Base-by-base conservation (phyloP, 1,284 basidiomycete genomes). In the Ustilago bromivora region DNA sequence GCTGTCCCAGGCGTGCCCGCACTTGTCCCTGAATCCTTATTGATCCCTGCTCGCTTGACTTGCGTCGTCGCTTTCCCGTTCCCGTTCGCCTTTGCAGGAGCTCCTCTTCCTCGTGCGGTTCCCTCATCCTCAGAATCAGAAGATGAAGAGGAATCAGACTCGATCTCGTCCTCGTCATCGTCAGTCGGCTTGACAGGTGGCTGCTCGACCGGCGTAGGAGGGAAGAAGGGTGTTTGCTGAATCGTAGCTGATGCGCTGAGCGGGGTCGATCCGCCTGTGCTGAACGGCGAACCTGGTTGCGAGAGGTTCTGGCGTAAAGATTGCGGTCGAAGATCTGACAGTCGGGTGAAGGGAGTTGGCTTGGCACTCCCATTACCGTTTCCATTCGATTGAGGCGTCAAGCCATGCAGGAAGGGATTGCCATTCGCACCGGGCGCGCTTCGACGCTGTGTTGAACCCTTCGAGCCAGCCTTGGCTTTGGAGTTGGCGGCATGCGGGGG, bases 301-400 rank as follows among this genome's bases (percentile, higher is more conserved):
- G 80, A 82, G 6, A 80, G 49, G 17, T 75, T 75, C 43, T 78
- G 76, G 17, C 80, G 80, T 35, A 82, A 57, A 3, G 62, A 66
- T 0, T 75, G 66, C 4, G 81, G 81, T 4, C 73, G 71, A 8
- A 82, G 79, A 6, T 82, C 79, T 35, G 81, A 81, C 11, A 82
- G 60, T 13, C 78, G 69, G 12, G 71, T 69, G 32, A 81, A 81
- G 0, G 78, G 57, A 5, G 77, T 68, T 17, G 76, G 59, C 49
- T 71, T 71, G 15, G 43, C 55, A 38, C 40, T 61, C 17, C 13
- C 46, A 32, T 36, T 53, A 32, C 49, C 52, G 49, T 57, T 57
- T 28, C 54, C 36, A 17, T 36, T 10, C 17, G 66, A 58, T 15
- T 55, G 15, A 13, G 70, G 57, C 13, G 70, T 63, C 19, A 72